Conservation (phyloP, 2,329 filamentous ascomycete genomes). For the Tolypocladium inflatum region DNA sequence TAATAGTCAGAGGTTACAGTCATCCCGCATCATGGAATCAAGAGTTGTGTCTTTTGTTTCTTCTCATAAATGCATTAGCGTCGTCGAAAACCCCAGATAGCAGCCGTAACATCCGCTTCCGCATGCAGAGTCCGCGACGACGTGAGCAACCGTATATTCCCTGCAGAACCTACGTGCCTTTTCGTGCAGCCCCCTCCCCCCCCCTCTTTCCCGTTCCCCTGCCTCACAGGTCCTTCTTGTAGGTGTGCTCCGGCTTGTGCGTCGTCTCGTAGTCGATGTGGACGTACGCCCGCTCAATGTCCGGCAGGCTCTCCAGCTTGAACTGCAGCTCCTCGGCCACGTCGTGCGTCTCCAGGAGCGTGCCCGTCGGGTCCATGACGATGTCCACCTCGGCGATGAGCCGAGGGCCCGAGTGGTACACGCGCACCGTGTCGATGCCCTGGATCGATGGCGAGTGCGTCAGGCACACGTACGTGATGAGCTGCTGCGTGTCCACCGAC, state of each 20-base stretch:
- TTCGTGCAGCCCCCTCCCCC: no score
- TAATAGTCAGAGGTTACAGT: background rate
- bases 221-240: slow-evolving; percentile 49
- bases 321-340: slow-evolving; percentile 89
- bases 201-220: background rate
- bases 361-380: slow-evolving; percentile 73
- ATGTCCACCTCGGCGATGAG: slow-evolving; percentile 94
- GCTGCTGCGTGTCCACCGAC: slow-evolving; percentile 75
- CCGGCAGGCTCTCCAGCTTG: slow-evolving; percentile 84
- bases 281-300: slow-evolving; percentile 89
- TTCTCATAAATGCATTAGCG: no score
- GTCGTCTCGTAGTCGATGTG: slow-evolving; percentile 97
- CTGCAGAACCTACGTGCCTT: background rate
- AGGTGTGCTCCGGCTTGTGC: slow-evolving; percentile 76
- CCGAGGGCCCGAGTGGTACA: slow-evolving; percentile 81
- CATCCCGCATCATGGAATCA: background rate
- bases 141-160: background rate
- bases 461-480: slow-evolving; percentile 86
- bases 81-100: no score
- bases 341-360: slow-evolving; percentile 76
- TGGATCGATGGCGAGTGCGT: slow-evolving; percentile 76
- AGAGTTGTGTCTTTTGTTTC: background rate
- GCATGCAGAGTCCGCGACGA: background rate
- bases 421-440: slow-evolving; percentile 89
- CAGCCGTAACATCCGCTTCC: background rate